Evolutionary conservation across 306 rosid genomes (phyloP).

Genomic region (Trifolium dubium): DNA sequence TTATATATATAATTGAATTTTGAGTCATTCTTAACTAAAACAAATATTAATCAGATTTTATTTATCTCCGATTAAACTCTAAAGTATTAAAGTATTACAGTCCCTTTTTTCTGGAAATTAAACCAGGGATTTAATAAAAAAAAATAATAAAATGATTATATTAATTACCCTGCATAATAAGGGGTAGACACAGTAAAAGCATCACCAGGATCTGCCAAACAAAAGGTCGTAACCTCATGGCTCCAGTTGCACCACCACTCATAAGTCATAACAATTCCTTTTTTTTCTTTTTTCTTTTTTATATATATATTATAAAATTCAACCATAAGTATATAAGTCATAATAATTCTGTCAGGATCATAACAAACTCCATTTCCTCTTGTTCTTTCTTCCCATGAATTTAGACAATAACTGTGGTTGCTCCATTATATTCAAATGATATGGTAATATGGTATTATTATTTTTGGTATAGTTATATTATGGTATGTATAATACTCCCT

Average conservation of each 20-base stretch:
- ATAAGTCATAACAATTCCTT: constrained; percentile 91
- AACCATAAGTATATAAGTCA: no score
- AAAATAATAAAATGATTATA: background rate
- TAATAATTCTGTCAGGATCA: constrained; percentile 73
- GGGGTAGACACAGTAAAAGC: constrained; percentile 87
- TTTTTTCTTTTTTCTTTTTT: no score
- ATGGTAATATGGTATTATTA: no score
- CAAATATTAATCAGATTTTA: no score
- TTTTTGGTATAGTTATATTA: background rate
- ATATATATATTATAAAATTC: no score
- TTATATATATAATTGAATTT: no score
- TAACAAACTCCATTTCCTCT: constrained; percentile 73
- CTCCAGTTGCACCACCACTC: constrained; percentile 96
- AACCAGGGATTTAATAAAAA: no score
- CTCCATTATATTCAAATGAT: background rate
- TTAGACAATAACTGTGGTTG: constrained; percentile 56
- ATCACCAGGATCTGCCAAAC: constrained; percentile 85
- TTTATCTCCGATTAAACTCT: no score
- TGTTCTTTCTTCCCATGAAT: constrained; percentile 60
- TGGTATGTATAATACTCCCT: background rate
- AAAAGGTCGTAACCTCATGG: constrained; percentile 75
- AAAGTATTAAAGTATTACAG: no score
- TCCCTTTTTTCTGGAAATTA: no score
- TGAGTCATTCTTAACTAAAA: no score
- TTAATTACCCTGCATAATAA: constrained; percentile 80